Evolutionary conservation across 2,329 filamentous ascomycete species (phyloP), one percentile per base, ranked within the genome.

Genomic region (Pseudopyrenochaeta lycopersici): DNA sequence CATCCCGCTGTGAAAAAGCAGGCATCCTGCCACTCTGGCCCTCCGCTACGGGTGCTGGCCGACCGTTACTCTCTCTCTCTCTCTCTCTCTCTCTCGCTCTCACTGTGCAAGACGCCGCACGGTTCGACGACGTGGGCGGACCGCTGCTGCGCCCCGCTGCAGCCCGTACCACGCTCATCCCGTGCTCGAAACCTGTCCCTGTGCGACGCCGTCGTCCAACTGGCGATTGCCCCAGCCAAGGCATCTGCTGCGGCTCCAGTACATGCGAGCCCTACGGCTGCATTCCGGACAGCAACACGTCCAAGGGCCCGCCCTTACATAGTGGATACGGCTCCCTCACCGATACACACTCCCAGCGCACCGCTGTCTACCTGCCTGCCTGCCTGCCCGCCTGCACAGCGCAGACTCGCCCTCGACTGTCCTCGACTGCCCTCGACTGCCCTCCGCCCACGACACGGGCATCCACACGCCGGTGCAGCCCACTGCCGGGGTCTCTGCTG

Each of bases 101-200:
- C n/a, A n/a, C n/a, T n/a, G n/a, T 30, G 23, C 17, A 31, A 43
- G 23, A 56, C 56, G 56, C 47, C 56, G 56, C 42, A 52, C 53
- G 45, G n/a, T 12, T 17, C 17, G 35, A 38, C 36, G 36, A 39
- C 36, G 36, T 39, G 36, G 21, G 36, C 52, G 56, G 46, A 38
- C 38, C 40, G 53, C 46, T 51, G 55, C 49, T 57, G 50, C 48
- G 49, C 48, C 54, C 51, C 50, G 58, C 98, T 36, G 43, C 47
- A 36, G 41, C 43, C 46, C 46, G 58, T 59, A 56, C 45, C 46
- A 61, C 52, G 52, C 58, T 54, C 43, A 56, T 50, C 50, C 41
- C 52, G 49, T 49, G 43, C 42, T 36, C 53, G 17, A 48, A 56
- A 51, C 49, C 49, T 43, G 56, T 53, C 48, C 49, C 39, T 40